Evolutionary conservation across 768 basidiomycete species (phyloP), one percentile per base, ranked within the genome.

Genomic region (Lentinula boryana): DNA sequence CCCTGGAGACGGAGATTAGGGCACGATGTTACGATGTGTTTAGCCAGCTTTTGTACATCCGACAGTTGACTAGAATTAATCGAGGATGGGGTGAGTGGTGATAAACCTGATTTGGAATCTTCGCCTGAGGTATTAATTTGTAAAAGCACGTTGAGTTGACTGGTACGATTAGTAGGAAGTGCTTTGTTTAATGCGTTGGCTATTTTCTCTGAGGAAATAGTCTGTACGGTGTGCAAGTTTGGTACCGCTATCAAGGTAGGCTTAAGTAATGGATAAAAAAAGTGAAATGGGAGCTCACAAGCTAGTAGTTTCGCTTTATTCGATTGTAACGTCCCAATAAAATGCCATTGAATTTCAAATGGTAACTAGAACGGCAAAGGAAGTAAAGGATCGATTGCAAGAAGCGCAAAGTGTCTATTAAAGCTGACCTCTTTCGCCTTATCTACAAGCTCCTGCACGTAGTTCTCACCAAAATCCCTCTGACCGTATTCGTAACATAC

Each of bases 71-170:
- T 35, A 32, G 48, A 36, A 41, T 15, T 10, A 1, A 41, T 2
- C 10, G 57, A 40, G 13, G 66, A 65, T 13, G 75, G 68, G 8
- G 75, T 35, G 7, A 93, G 78, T 2, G 90, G 85, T 16, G 83
- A 66, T 1, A 98, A 74, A 1, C 97, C 97, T 0, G 95, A 94
- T 73, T 99, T 99, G 15, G 81, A 79, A 57, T 84, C 87, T 70
- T 98, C 97, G n/a, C 85, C 86, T 0, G 95, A 98, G 6, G 96
- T 98, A 73, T 99, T 99, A 69, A 98, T 81, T 72, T 98, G 97
- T 38, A 99, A 74, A 62, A 95, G 83, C 59, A 98, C 81, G 69
- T 91, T 85, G 7, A 99, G 83, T 6, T 86, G 88, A 0, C 72
- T 60, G 2, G 74, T 64, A 18, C 89, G 82, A n/a, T 82, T 77